Evolutionary conservation across 139 green algal species (phyloP).

Genomic region (Micractinium sp.): DNA sequence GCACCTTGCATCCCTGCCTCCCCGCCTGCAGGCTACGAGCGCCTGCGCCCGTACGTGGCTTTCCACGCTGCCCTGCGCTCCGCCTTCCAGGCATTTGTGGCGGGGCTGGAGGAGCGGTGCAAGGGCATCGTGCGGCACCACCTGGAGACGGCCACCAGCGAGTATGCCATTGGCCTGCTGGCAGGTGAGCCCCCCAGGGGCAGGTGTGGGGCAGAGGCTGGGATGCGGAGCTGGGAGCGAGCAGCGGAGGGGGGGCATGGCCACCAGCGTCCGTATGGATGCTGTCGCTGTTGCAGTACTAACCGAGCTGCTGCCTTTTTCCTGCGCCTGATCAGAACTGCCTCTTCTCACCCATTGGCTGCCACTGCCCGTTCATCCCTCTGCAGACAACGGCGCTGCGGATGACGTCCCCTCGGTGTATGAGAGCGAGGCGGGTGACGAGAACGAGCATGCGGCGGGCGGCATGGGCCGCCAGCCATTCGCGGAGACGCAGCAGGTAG

Average conservation of each 20-base stretch:
- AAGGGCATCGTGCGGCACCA: constrained; percentile 75
- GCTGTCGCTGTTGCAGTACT: not conserved
- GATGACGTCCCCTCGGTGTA: constrained; percentile 19
- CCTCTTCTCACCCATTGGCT: not conserved
- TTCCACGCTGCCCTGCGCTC: constrained; percentile 81
- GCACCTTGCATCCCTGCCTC: not conserved
- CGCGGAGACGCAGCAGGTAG: constrained; percentile 30
- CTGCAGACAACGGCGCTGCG: not conserved
- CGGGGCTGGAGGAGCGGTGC: constrained; percentile 69
- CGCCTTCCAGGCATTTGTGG: constrained; percentile 76
- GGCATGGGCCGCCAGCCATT: not conserved
- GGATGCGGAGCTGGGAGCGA: too few relatives aligned
- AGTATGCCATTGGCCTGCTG: constrained; percentile 44
- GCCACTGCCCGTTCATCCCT: not conserved
- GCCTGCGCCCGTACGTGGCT: constrained; percentile 72
- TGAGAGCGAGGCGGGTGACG: constrained; percentile 12
- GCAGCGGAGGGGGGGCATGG: too few relatives aligned
- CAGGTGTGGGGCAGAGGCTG: too few relatives aligned
- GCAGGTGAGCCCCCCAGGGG: not conserved
- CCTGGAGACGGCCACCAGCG: constrained; percentile 76
- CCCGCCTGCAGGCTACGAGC: constrained; percentile 55
- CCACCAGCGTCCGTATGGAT: not conserved
- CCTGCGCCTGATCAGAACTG: not conserved
- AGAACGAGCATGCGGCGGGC: not conserved
- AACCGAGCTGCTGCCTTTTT: not conserved